A percentile compares a stretch with the other conserved stretches of the same genome.
Conservation (phyloP, 306 rosid genomes). For the Phaseolus lunatus region DNA sequence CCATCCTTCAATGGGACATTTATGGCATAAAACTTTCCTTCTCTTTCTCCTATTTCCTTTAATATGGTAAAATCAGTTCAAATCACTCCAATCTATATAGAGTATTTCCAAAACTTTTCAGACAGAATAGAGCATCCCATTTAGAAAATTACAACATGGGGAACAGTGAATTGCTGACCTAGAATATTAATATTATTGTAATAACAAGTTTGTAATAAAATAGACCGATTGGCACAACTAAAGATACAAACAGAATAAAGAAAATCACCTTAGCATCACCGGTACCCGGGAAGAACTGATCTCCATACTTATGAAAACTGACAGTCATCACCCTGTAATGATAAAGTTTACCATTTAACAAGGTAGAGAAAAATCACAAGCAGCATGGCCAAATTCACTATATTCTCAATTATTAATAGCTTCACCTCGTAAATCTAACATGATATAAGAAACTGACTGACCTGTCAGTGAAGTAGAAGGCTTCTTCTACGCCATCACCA, state of each 20-base stretch:
- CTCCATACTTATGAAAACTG: conserved; percentile 98
- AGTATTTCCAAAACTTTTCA: conserved; percentile 31
- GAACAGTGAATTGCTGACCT: neutral
- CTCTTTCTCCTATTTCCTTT: conserved; percentile 99
- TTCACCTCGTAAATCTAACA: conserved; percentile 26
- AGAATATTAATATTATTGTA: conserved; percentile 10
- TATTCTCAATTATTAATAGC: conserved; percentile 6
- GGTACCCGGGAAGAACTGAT: conserved; percentile 93
- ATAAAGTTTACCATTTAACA: conserved; percentile 44
- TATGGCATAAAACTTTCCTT: conserved; percentile 97
- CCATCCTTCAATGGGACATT: conserved; percentile 99
- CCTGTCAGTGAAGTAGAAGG: conserved; percentile 98
- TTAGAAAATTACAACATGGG: conserved; percentile 24
- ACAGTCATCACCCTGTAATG: conserved; percentile 98
- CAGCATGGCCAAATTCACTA: neutral
- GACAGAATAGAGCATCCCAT: conserved; percentile 24
- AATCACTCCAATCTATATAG: conserved; percentile 40
- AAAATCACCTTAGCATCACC: conserved; percentile 94
- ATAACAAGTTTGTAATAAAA: conserved; percentile 17
- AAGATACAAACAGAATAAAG: conserved; percentile 39
- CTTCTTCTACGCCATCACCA: conserved; percentile 99
- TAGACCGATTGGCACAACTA: conserved; percentile 1
- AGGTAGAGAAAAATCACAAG: conserved; percentile 37
- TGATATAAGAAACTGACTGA: conserved; percentile 38
- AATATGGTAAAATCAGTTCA: conserved; percentile 59